Conservation (phyloP, 2,329 filamentous ascomycete genomes). For the Onygena corvina region DNA sequence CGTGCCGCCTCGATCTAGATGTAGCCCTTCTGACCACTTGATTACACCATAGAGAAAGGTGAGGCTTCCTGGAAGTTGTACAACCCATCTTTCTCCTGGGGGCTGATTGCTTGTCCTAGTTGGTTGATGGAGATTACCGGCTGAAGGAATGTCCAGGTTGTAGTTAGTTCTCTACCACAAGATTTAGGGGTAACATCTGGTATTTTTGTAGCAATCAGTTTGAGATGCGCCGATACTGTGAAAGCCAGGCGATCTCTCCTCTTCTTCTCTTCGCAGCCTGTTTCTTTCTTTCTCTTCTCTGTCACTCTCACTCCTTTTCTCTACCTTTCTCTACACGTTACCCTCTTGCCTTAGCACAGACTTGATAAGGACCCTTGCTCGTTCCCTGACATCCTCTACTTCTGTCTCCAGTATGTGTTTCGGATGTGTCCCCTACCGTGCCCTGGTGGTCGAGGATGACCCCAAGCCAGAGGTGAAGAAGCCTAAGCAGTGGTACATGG, state of each 20-base stretch:
- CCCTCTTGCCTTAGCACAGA: too few species aligned
- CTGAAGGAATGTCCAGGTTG: not conserved
- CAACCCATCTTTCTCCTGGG: too few species aligned
- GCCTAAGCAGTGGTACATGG: slow-evolving; percentile 13
- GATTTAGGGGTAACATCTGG: too few species aligned
- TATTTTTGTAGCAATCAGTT: slow-evolving; percentile 4
- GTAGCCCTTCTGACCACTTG: not conserved
- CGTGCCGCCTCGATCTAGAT: not conserved
- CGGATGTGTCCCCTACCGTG: slow-evolving; percentile 14
- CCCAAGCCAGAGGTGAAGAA: slow-evolving; percentile 12
- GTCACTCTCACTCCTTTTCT: too few species aligned
- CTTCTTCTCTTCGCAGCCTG: not conserved
- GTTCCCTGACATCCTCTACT: not conserved
- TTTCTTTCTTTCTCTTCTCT: not conserved
- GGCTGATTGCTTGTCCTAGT: not conserved
- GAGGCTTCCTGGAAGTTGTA: slow-evolving; percentile 1
- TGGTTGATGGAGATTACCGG: not conserved
- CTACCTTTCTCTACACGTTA: too few species aligned
- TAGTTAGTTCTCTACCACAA: too few species aligned
- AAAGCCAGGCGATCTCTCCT: not conserved
- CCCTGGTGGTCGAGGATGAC: slow-evolving; percentile 15
- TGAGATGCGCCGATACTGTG: not conserved
- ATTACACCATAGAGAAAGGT: not conserved
- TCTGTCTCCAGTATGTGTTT: slow-evolving; percentile 13
- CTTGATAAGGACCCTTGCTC: not conserved